Evolutionary conservation across 2,329 filamentous ascomycete species (phyloP).

Genomic region (Arachnopeziza araneosa): DNA sequence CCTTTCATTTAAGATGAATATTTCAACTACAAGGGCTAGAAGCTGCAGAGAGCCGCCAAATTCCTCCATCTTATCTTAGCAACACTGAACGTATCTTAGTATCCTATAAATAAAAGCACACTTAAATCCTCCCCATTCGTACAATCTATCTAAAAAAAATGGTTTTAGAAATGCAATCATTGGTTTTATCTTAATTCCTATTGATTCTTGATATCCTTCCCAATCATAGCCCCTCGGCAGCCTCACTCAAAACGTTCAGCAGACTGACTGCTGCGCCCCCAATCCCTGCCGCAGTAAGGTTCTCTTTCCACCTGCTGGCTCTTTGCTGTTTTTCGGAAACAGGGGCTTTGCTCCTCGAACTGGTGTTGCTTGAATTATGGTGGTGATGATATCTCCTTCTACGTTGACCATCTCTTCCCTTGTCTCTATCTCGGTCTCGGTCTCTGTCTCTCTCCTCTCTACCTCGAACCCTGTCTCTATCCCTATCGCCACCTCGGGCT

Average conservation of each 20-base stretch:
- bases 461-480: constrained; percentile 6
- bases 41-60: not conserved
- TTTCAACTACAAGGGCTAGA: not conserved
- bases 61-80: not conserved
- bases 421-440: constrained; percentile 5
- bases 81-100: not conserved
- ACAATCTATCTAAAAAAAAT: not conserved
- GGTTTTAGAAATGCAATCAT: not conserved
- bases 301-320: constrained; percentile 45
- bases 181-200: not conserved
- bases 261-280: constrained; percentile 56
- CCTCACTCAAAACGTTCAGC: constrained; percentile 52
- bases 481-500: constrained; percentile 23
- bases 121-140: not conserved
- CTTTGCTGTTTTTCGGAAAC: constrained; percentile 6
- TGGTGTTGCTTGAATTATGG: not conserved
- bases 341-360: not conserved
- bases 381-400: not conserved
- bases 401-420: not conserved
- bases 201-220: not conserved
- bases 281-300: constrained; percentile 52
- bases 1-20: not conserved
- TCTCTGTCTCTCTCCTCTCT: constrained; percentile 2
- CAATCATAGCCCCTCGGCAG: constrained; percentile 34
- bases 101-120: not conserved